phyloP scores from a whole-genome alignment of 2,329 filamentous ascomycete genomes.

The Apiospora hydei region DNA sequence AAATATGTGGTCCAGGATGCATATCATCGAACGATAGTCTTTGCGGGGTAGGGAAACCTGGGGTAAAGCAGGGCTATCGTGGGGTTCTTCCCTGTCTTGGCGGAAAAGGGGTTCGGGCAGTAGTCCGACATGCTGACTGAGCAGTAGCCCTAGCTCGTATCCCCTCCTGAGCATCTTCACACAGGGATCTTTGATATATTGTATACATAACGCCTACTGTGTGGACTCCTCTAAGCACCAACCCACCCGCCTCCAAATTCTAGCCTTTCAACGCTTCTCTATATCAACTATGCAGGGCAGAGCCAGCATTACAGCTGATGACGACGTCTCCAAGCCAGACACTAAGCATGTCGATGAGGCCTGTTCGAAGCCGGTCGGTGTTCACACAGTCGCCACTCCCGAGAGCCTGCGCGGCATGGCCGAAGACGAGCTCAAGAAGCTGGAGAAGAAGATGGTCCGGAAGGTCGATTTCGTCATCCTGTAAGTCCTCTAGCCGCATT shows the following conservation, averaged over 20 bases:
- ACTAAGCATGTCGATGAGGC: slow-evolving; percentile 10
- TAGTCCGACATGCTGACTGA: not conserved
- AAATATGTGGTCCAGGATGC: not conserved
- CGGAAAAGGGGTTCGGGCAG: not conserved
- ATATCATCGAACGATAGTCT: not conserved
- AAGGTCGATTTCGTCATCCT: slow-evolving; percentile 37
- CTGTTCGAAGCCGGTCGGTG: not conserved
- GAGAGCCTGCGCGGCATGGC: slow-evolving; percentile 31
- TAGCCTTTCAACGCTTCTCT: not conserved
- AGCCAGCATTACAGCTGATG: not conserved
- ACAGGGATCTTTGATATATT: no score
- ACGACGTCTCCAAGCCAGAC: not conserved
- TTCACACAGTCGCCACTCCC: slow-evolving; percentile 21
- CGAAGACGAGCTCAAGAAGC: slow-evolving; percentile 28
- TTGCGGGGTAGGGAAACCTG: not conserved
- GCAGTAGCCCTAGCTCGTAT: no score
- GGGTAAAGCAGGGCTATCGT: not conserved
- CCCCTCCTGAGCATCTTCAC: no score
- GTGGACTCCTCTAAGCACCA: no score
- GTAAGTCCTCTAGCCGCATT: not conserved
- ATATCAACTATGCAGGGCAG: not conserved
- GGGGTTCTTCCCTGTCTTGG: not conserved
- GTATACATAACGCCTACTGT: no score
- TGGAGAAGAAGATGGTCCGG: slow-evolving; percentile 34
- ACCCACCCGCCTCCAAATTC: not conserved